These are phyloP conservation scores for Fistulifera solaris DNA, from an alignment of 108 stramenopile genomes.

Conservation along the genomic window DNA sequence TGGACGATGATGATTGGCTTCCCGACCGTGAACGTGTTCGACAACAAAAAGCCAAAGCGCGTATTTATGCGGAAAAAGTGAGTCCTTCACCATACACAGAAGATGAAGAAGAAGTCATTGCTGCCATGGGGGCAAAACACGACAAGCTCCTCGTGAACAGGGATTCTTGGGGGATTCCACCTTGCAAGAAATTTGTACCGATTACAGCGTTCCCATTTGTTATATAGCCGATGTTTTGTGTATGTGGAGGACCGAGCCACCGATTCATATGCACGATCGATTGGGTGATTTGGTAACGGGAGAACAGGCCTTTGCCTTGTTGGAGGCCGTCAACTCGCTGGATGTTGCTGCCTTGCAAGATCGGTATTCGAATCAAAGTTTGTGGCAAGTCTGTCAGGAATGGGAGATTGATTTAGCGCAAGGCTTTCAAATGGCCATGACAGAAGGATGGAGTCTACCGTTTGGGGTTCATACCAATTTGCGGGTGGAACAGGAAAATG, in stretches of 20 bases:
- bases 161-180: slow-evolving; percentile 81
- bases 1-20: slow-evolving; percentile 33
- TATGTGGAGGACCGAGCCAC: slow-evolving; percentile 69
- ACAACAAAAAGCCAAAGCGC: background rate
- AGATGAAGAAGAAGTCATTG: slow-evolving; percentile 70
- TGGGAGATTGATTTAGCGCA: slow-evolving; percentile 67
- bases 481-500: slow-evolving; percentile 73
- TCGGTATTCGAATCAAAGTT: slow-evolving; percentile 58
- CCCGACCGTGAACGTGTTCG: slow-evolving; percentile 39
- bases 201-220: slow-evolving; percentile 69
- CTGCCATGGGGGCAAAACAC: slow-evolving; percentile 56
- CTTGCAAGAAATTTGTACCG: slow-evolving; percentile 57
- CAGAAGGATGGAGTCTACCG: slow-evolving; percentile 77
- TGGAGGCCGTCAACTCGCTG: slow-evolving; percentile 77
- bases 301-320: slow-evolving; percentile 78
- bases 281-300: slow-evolving; percentile 85
- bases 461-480: slow-evolving; percentile 78
- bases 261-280: slow-evolving; percentile 46
- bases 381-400: slow-evolving; percentile 51
- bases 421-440: slow-evolving; percentile 70
- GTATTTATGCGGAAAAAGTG: slow-evolving; percentile 1
- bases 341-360: slow-evolving; percentile 66
- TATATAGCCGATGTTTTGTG: slow-evolving; percentile 79
- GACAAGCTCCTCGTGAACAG: slow-evolving; percentile 28
- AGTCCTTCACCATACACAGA: slow-evolving; percentile 39